Conservation (phyloP, 225 moss, liverwort and hornwort species). For the Takakia lepidozioides region DNA sequence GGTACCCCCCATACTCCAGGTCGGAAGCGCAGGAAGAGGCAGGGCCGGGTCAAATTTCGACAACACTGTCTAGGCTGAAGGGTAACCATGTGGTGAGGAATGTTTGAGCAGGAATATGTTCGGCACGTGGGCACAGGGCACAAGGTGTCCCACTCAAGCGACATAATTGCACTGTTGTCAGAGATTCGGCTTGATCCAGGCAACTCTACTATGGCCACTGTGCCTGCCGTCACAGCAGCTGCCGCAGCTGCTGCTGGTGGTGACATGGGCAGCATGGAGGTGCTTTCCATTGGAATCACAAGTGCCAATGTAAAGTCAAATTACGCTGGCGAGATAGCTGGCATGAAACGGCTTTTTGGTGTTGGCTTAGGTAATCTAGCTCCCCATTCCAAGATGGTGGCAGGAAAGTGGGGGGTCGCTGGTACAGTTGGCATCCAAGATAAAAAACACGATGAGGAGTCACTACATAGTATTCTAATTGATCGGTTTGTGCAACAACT, state of each 20-base stretch:
- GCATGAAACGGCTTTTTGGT: conserved; percentile 68
- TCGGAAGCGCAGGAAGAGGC: too few relatives aligned
- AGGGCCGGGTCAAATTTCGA: too few relatives aligned
- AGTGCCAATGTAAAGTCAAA: conserved; percentile 89
- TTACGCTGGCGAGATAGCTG: conserved; percentile 71
- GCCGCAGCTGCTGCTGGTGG: conserved; percentile 82
- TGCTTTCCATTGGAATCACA: conserved; percentile 78
- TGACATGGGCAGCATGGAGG: conserved; percentile 67
- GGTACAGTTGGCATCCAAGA: conserved; percentile 13
- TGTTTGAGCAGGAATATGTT: conserved; percentile 82
- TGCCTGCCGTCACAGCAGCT: conserved; percentile 81
- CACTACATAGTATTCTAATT: conserved; percentile 54
- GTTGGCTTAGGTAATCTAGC: conserved; percentile 51
- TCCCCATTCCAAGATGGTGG: conserved; percentile 18
- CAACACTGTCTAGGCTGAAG: too few relatives aligned
- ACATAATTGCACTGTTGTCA: conserved; percentile 65
- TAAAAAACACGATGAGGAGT: conserved; percentile 10
- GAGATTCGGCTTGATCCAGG: conserved; percentile 46
- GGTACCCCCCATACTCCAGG: too few relatives aligned
- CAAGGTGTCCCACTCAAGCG: conserved; percentile 70
- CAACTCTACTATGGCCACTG: conserved; percentile 45
- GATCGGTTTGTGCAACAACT: conserved; percentile 66
- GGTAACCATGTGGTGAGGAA: neutral
- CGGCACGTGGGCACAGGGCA: conserved; percentile 69
- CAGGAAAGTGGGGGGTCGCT: conserved; percentile 18